phyloP scores from a whole-genome alignment of 352 stramenopile species.

The Elongisporangium undulatum region DNA sequence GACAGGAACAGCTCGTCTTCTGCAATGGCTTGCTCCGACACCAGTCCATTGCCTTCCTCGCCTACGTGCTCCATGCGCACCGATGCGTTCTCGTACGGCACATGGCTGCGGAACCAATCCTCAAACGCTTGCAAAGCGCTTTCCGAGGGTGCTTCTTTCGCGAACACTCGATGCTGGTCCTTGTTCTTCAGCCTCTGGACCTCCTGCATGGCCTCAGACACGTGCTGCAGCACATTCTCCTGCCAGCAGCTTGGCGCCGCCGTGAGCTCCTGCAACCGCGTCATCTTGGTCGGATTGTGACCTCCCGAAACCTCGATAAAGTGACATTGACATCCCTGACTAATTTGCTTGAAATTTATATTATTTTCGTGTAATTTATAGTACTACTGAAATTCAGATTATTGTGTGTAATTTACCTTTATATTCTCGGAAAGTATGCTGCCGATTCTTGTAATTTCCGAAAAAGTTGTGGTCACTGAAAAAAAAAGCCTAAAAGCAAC shows the following conservation, averaged over 20 bases:
- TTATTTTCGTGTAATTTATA: too few species aligned
- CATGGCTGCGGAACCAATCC: slow-evolving; percentile 19
- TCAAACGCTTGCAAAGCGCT: slow-evolving; percentile 20
- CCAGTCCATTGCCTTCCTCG: slow-evolving; percentile 22
- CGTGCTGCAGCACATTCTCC: slow-evolving; percentile 18
- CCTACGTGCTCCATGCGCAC: slow-evolving; percentile 21
- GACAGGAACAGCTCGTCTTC: slow-evolving; percentile 26
- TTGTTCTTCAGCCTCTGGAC: slow-evolving; percentile 20
- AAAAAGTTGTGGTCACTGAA: too few species aligned
- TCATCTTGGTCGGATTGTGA: neutral
- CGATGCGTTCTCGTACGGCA: neutral
- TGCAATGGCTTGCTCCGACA: slow-evolving; percentile 16
- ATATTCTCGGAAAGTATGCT: too few species aligned
- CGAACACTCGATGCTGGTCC: slow-evolving; percentile 12
- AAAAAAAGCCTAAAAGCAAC: too few species aligned
- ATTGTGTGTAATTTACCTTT: too few species aligned
- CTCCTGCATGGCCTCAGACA: slow-evolving; percentile 21
- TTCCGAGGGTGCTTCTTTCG: slow-evolving; percentile 4
- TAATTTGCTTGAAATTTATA: too few species aligned
- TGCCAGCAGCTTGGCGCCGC: slow-evolving; percentile 24
- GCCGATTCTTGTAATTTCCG: too few species aligned
- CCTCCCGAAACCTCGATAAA: neutral
- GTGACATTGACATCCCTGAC: neutral
- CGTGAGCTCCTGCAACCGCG: slow-evolving; percentile 24
- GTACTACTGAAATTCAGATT: too few species aligned